Evolutionary conservation across 768 basidiomycete species (phyloP), one percentile per base, ranked within the genome.

Genomic region (Pulveroboletus sp.): DNA sequence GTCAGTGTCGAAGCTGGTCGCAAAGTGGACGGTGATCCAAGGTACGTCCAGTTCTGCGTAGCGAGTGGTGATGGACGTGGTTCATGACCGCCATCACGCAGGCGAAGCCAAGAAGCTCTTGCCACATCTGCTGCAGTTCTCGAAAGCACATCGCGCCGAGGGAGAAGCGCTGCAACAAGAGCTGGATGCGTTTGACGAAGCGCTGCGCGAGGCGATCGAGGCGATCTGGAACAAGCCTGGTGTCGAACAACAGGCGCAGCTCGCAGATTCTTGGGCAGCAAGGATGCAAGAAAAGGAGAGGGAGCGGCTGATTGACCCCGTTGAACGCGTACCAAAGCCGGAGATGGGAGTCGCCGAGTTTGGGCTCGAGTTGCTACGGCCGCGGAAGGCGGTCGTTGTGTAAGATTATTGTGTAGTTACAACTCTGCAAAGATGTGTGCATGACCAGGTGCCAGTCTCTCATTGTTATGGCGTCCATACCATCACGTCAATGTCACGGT

Each of bases 1-100:
- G 47, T 94, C 91, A 3, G 68, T 95, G 50, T 77, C 79, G 6
- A 93, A 97, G 61, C 74, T 97, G 3, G 80, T 82, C 16, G 72
- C 71, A 12, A 71, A 85, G 34, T 83, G 90, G 59, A 70, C 72
- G 39, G 68, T 73, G 6, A 76, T 79, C 17, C 85, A 82, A 71
- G 78, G 91, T 91, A 59, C 37, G 62, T 45, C 16, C 9, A 1
- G 10, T 19, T 23, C 6, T 10, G 13, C 36, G 10, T 12, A 6
- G 9, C 11, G 40, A 41, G 46, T 25, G 23, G 11, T 9, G 27
- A 29, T 9, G 27, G 9, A 9, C 9, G 27, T 29, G 27, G 12
- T 9, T 29, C 27, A 11, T 29, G 27, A 29, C 12, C 27, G 8
- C 27, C 27, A 29, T 35, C 56, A 29, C 40, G 23, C 47, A 94